A percentile compares a stretch with the other conserved stretches of the same genome.
These are phyloP conservation scores for Aphanocladium album DNA, from an alignment of 2,329 filamentous ascomycete species.

Conservation along the genomic window DNA sequence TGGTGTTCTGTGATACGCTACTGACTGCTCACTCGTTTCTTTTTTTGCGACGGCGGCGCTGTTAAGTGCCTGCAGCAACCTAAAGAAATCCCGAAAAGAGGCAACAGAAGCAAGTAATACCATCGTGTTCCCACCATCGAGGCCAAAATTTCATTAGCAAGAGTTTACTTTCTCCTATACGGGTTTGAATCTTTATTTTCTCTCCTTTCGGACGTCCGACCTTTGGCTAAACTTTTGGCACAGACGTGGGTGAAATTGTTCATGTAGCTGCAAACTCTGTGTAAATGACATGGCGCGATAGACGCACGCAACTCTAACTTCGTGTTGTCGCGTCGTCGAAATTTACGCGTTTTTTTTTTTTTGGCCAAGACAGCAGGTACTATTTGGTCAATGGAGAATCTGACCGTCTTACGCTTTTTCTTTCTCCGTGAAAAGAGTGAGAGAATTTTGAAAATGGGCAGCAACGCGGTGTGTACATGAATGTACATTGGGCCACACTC, in stretches of 20 bases:
- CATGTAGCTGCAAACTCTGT: neutral
- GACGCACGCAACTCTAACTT: neutral
- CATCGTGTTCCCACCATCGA: neutral
- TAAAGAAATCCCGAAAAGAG: neutral
- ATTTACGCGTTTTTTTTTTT: neutral
- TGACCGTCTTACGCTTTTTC: neutral
- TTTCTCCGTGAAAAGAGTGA: neutral
- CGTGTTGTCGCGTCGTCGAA: neutral
- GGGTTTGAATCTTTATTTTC: neutral
- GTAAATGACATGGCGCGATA: neutral
- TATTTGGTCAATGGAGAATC: neutral
- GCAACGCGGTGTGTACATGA: neutral
- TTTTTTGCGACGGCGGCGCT: neutral
- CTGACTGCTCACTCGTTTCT: neutral
- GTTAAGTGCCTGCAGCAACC: neutral
- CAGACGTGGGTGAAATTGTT: neutral
- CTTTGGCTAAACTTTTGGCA: neutral
- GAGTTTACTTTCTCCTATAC: neutral
- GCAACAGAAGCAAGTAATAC: neutral
- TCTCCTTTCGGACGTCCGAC: neutral
- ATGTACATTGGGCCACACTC: conserved; percentile 5
- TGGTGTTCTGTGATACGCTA: neutral
- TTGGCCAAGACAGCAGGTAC: too few species aligned
- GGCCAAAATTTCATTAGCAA: neutral
- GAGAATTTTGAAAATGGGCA: neutral